Evolutionary conservation across 768 basidiomycete species (phyloP).

Genomic region (Tremella yokohamensis): DNA sequence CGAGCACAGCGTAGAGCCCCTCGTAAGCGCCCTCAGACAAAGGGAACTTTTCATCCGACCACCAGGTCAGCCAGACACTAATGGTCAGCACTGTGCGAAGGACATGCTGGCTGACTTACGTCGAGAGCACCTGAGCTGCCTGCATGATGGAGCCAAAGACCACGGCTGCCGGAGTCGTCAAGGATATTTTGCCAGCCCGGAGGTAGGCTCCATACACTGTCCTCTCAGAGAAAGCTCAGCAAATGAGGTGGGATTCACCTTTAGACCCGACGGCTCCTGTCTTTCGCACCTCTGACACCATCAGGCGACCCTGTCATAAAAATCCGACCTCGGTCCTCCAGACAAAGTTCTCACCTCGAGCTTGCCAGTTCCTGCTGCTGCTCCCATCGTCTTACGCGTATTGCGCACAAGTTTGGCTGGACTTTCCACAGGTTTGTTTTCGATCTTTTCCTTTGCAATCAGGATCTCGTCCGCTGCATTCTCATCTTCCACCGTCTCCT

Average conservation of each 20-base stretch:
- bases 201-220: conserved; percentile 65
- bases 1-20: conserved; percentile 62
- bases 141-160: conserved; percentile 58
- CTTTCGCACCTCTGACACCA: conserved; percentile 62
- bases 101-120: conserved; percentile 44
- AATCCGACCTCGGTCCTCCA: not conserved
- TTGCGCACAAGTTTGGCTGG: conserved; percentile 47
- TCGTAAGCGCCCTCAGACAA: conserved; percentile 62
- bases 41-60: conserved; percentile 62
- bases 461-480: conserved; percentile 34
- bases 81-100: not conserved
- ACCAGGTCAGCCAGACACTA: conserved; percentile 64
- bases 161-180: conserved; percentile 59
- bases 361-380: conserved; percentile 60
- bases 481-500: conserved; percentile 48
- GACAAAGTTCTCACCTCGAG: conserved; percentile 52
- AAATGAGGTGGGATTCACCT: conserved; percentile 11
- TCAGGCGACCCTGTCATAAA: conserved; percentile 57
- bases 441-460: conserved; percentile 15
- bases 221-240: conserved; percentile 18
- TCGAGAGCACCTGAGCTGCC: conserved; percentile 58
- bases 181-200: conserved; percentile 57
- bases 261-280: conserved; percentile 57
- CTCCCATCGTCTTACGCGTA: conserved; percentile 39
- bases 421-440: conserved; percentile 41